These are phyloP conservation scores for Panellus pusillus DNA, from an alignment of 768 basidiomycete genomes.

Conservation along the genomic window DNA sequence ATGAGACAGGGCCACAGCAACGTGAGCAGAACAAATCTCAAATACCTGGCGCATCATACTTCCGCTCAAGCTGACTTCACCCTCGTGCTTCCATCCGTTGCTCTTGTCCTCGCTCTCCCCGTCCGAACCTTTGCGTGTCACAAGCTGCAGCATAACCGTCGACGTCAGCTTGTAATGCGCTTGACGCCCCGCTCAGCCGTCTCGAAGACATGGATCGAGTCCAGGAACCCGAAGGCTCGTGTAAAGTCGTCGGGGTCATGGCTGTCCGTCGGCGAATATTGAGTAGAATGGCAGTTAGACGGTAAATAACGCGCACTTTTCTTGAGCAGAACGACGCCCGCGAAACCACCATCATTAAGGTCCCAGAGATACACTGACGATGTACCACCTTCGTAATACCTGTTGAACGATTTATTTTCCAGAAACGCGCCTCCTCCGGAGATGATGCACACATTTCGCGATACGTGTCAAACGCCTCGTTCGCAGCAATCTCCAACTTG, in stretches of 20 bases:
- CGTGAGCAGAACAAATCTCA: conserved; percentile 13
- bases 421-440: no score
- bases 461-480: conserved; percentile 97
- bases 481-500: conserved; percentile 89
- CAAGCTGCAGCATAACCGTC: conserved; percentile 93
- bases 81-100: conserved; percentile 51
- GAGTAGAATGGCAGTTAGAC: not conserved
- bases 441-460: conserved; percentile 72
- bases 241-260: conserved; percentile 53
- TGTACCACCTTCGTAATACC: conserved; percentile 98
- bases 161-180: conserved; percentile 98
- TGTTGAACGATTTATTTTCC: conserved; percentile 23
- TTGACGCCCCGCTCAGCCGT: conserved; percentile 82
- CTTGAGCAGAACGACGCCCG: conserved; percentile 94
- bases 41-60: conserved; percentile 96
- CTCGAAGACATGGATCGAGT: conserved; percentile 98
- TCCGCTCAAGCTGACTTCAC: conserved; percentile 84
- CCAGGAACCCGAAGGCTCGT: conserved; percentile 86
- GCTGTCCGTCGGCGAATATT: conserved; percentile 37
- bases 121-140: conserved; percentile 49
- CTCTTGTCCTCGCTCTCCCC: conserved; percentile 36
- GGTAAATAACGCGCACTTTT: conserved; percentile 61
- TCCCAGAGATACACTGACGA: conserved; percentile 99
- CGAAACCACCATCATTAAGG: conserved; percentile 93
- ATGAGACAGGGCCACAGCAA: conserved; percentile 9